phyloP scores from a whole-genome alignment of 345 rosid genomes.

The Jatropha curcas region DNA sequence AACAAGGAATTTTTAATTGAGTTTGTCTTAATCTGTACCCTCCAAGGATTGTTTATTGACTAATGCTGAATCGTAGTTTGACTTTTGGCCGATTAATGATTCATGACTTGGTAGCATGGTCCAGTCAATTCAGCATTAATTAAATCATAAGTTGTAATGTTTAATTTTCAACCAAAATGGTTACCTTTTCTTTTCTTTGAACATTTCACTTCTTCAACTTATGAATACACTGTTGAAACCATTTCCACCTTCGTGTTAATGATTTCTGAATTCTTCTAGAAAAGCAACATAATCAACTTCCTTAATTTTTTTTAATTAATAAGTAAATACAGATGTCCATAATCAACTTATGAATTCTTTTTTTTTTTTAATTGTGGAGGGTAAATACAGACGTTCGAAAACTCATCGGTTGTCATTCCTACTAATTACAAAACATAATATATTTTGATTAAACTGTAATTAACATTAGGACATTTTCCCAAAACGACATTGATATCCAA shows the following conservation, averaged over 20 bases:
- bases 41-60: neutral
- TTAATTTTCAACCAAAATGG: neutral
- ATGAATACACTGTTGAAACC: neutral
- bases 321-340: too few species aligned
- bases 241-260: neutral
- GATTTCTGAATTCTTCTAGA: neutral
- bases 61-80: neutral
- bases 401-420: too few species aligned
- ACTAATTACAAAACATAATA: too few species aligned
- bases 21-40: neutral
- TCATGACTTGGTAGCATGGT: conserved; percentile 1
- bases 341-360: too few species aligned
- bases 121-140: neutral
- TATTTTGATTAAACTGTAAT: too few species aligned
- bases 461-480: too few species aligned
- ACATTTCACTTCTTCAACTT: neutral
- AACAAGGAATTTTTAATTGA: neutral
- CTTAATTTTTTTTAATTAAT: too few species aligned
- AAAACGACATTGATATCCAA: too few species aligned
- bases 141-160: neutral
- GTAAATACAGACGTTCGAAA: too few species aligned
- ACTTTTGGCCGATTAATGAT: neutral
- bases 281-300: neutral
- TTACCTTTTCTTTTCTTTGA: neutral
- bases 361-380: too few species aligned